Conservation (phyloP, 805 yeast species). For the Candida khao-thaluensis region DNA sequence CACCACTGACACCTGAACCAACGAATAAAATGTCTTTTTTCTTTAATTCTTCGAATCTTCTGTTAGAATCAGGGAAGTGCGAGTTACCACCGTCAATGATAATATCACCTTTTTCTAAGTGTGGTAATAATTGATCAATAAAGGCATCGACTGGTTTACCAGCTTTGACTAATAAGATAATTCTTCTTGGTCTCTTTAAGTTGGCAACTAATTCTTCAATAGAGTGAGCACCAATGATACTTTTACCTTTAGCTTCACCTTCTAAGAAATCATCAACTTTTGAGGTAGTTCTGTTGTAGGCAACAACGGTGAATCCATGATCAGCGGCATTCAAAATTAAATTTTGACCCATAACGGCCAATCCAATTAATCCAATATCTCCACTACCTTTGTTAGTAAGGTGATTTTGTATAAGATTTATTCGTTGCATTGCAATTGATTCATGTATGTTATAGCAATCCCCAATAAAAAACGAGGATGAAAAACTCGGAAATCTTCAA, state of each 20-base stretch:
- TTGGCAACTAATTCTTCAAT: slow-evolving; percentile 81
- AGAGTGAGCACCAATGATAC: slow-evolving; percentile 93
- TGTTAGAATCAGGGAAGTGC: slow-evolving; percentile 97
- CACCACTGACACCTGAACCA: slow-evolving; percentile 99
- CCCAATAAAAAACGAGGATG: slow-evolving; percentile 7
- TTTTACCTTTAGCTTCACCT: slow-evolving; percentile 96
- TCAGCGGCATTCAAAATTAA: slow-evolving; percentile 96
- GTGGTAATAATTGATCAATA: slow-evolving; percentile 84
- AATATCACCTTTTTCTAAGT: slow-evolving; percentile 94
- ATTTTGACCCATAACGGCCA: slow-evolving; percentile 99
- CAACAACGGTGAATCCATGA: slow-evolving; percentile 97
- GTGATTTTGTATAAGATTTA: slow-evolving; percentile 9
- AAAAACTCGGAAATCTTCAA: slow-evolving; percentile 4
- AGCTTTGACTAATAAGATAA: slow-evolving; percentile 92
- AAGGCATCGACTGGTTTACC: slow-evolving; percentile 93
- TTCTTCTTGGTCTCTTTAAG: slow-evolving; percentile 96
- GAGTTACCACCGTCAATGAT: slow-evolving; percentile 99
- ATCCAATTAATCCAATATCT: slow-evolving; percentile 98
- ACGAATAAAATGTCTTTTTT: slow-evolving; percentile 86
- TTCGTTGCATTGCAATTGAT: slow-evolving; percentile 7
- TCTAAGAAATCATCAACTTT: slow-evolving; percentile 93
- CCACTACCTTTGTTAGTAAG: slow-evolving; percentile 56
- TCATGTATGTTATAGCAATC: background rate
- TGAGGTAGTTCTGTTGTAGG: slow-evolving; percentile 95
- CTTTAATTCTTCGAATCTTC: slow-evolving; percentile 89